Evolutionary conservation across 139 green algal genomes (phyloP).

Genomic region (Chlamydomonas sp.): DNA sequence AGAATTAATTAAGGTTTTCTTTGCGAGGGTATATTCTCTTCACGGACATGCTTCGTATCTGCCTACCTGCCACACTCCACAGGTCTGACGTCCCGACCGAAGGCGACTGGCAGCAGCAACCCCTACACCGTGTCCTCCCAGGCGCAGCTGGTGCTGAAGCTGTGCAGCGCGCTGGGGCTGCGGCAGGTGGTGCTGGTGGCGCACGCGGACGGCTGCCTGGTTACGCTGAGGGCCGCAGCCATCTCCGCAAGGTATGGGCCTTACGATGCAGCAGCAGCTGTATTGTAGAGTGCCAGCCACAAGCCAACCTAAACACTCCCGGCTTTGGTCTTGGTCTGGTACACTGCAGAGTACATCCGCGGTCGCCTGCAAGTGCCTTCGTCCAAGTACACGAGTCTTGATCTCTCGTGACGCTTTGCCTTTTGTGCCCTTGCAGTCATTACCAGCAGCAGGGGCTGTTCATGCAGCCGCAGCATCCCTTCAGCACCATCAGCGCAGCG

Average conservation of each 20-base stretch:
- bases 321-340: too few relatives aligned
- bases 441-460: constrained; percentile 9
- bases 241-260: constrained; percentile 30
- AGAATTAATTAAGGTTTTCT: too few relatives aligned
- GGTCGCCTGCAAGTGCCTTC: too few relatives aligned
- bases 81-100: constrained; percentile 60
- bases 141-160: constrained; percentile 64
- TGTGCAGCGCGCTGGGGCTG: constrained; percentile 62
- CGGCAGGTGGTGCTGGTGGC: constrained; percentile 62
- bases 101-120: background rate
- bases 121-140: constrained; percentile 67
- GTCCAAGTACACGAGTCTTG: background rate
- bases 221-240: constrained; percentile 67
- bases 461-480: background rate
- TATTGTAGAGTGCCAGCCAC: background rate
- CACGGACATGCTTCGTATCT: background rate
- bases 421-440: background rate
- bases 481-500: too few relatives aligned
- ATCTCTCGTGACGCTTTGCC: too few relatives aligned
- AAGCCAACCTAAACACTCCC: background rate
- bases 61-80: background rate
- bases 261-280: too few relatives aligned
- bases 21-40: too few relatives aligned
- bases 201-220: constrained; percentile 77
- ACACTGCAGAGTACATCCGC: too few relatives aligned